Evolutionary conservation across 371 early-diverging fungal genomes (phyloP).

Genomic region (Mortierella sp.): DNA sequence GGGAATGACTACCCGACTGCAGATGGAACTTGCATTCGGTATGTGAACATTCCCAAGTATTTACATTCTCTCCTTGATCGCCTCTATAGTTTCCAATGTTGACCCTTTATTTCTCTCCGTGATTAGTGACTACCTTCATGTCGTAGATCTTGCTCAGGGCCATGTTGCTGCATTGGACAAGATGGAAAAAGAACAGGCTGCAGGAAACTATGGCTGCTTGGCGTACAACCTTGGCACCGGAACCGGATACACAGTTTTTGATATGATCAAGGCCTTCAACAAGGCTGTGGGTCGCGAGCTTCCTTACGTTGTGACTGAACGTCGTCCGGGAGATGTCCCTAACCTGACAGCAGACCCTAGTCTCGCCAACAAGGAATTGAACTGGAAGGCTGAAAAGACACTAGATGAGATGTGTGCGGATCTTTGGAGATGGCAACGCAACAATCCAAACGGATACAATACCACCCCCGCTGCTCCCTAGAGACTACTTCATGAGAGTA

Average conservation of each 20-base stretch:
- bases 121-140: conserved; percentile 86
- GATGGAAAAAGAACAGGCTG: conserved; percentile 56
- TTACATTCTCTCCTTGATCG: not conserved
- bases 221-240: conserved; percentile 92
- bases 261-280: conserved; percentile 85
- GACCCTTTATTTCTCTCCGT: not conserved
- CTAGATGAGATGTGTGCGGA: conserved; percentile 84
- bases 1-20: conserved; percentile 88
- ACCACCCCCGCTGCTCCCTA: not conserved
- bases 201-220: conserved; percentile 64
- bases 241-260: conserved; percentile 84
- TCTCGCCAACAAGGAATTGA: conserved; percentile 74
- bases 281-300: conserved; percentile 71
- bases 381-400: conserved; percentile 76
- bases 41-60: conserved; percentile 14
- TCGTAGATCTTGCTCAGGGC: conserved; percentile 87
- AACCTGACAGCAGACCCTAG: conserved; percentile 81
- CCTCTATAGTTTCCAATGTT: not conserved
- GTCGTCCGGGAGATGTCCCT: conserved; percentile 90
- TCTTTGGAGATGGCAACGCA: conserved; percentile 87
- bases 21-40: conserved; percentile 90
- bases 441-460: conserved; percentile 72
- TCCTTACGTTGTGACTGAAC: conserved; percentile 68
- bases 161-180: conserved; percentile 84
- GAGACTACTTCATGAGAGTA: no score